Evolutionary conservation across 208 protist species (phyloP).

Genomic region (Zelonia costaricensis): DNA sequence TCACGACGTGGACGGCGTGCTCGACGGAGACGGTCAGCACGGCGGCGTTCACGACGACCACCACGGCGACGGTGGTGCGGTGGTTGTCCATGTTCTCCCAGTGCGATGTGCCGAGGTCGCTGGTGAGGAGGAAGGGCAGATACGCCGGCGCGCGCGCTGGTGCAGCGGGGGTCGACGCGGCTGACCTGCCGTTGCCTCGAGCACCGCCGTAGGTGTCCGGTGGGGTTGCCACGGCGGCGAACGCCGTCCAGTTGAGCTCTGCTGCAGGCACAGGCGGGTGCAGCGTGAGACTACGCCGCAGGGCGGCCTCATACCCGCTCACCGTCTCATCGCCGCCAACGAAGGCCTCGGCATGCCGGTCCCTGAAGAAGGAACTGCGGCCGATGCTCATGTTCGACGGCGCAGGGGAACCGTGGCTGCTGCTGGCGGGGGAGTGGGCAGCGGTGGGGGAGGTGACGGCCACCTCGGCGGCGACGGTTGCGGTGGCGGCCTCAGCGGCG

Average conservation of each 20-base stretch:
- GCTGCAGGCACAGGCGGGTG: constrained; percentile 14
- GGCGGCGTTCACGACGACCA: constrained; percentile 65
- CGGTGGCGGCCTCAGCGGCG: not conserved
- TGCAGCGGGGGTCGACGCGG: too few species aligned
- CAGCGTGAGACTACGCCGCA: constrained; percentile 23
- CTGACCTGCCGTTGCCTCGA: constrained; percentile 11
- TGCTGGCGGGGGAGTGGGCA: constrained; percentile 1
- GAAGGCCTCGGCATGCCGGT: constrained; percentile 12
- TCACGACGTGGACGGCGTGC: constrained; percentile 47
- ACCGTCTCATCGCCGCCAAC: constrained; percentile 21
- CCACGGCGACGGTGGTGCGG: constrained; percentile 43
- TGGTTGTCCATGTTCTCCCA: constrained; percentile 84
- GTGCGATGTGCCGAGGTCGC: constrained; percentile 55
- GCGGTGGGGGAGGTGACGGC: not conserved
- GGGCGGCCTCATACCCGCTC: constrained; percentile 29
- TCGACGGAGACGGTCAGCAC: constrained; percentile 24
- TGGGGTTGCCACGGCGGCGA: too few species aligned
- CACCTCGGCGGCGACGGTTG: not conserved
- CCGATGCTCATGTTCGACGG: constrained; percentile 9
- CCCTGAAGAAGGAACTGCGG: constrained; percentile 4
- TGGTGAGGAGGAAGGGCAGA: constrained; percentile 44
- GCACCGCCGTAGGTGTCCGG: too few species aligned
- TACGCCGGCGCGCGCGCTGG: too few species aligned
- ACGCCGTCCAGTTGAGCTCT: constrained; percentile 20
- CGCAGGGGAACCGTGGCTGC: not conserved